Evolutionary conservation across 371 early-diverging fungal genomes (phyloP).

Genomic region (Fennellomyces sp.): DNA sequence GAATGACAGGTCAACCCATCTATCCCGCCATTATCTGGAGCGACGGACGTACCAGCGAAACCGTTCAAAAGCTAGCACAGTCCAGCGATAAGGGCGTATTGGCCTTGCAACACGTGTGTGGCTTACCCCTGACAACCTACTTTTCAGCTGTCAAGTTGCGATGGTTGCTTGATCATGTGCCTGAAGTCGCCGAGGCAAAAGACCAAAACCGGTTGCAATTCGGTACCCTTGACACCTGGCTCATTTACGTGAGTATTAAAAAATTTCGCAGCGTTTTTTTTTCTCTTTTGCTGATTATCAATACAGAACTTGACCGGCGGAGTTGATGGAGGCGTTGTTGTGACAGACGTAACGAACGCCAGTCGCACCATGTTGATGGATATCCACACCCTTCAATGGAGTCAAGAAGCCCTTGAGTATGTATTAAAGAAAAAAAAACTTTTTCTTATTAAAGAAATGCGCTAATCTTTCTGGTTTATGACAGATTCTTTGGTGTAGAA

Average conservation of each 20-base stretch:
- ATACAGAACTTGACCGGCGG: constrained; percentile 85
- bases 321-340: constrained; percentile 64
- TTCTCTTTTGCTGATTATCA: not conserved
- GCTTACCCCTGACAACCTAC: constrained; percentile 91
- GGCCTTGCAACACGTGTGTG: constrained; percentile 64
- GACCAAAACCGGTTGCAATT: constrained; percentile 52
- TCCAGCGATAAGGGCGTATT: constrained; percentile 56
- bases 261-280: not conserved
- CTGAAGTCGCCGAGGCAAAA: constrained; percentile 55
- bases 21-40: constrained; percentile 94
- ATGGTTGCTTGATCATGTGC: constrained; percentile 88
- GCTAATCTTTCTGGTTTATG: not conserved
- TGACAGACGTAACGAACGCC: constrained; percentile 94
- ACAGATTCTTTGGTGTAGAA: constrained; percentile 73
- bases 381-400: constrained; percentile 80
- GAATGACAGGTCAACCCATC: constrained; percentile 75
- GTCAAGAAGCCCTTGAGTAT: constrained; percentile 67
- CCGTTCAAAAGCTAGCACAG: constrained; percentile 66
- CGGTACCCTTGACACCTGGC: constrained; percentile 94
- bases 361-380: constrained; percentile 94
- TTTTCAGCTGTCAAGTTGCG: constrained; percentile 90
- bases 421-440: not conserved
- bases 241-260: constrained; percentile 72
- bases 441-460: not conserved
- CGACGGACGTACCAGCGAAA: constrained; percentile 82